A percentile compares a stretch with the other conserved stretches of the same genome.
These are phyloP conservation scores for Colletotrichum filicis DNA, from an alignment of 2,329 filamentous ascomycete genomes.

Conservation along the genomic window DNA sequence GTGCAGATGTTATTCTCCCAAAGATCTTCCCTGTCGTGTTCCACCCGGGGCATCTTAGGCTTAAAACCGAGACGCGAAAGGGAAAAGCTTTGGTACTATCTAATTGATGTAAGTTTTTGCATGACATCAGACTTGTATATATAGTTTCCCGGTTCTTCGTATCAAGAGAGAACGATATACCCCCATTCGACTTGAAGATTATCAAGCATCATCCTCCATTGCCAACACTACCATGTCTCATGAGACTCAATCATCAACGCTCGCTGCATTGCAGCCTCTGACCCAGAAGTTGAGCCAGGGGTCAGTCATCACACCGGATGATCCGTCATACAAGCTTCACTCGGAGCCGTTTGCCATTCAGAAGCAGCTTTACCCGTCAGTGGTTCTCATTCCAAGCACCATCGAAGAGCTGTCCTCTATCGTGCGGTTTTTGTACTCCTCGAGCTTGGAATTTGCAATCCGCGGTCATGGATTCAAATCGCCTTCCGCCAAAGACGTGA, in stretches of 20 bases:
- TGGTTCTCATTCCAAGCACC: slow-evolving; percentile 7
- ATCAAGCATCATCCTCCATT: background rate
- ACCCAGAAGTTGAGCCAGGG: background rate
- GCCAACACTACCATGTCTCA: background rate
- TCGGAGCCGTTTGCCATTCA: slow-evolving; percentile 20
- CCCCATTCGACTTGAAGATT: background rate
- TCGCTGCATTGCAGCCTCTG: background rate
- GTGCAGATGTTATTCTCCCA: background rate
- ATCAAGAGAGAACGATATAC: background rate
- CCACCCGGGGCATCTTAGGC: background rate
- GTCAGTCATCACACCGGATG: background rate
- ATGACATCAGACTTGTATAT: background rate
- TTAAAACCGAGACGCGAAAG: background rate
- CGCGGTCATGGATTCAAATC: slow-evolving; percentile 27
- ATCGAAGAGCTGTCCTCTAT: background rate
- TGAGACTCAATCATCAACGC: background rate
- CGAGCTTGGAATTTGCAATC: slow-evolving; percentile 12
- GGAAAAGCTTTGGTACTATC: background rate
- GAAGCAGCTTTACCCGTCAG: slow-evolving; percentile 3
- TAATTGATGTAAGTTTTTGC: background rate
- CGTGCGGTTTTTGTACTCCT: slow-evolving; percentile 6
- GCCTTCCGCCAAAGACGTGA: slow-evolving; percentile 6
- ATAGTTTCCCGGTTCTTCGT: background rate
- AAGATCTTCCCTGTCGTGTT: background rate
- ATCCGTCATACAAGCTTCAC: slow-evolving; percentile 2